phyloP scores from a whole-genome alignment of 23 red algal species.

The Pyropia haitanensis region DNA sequence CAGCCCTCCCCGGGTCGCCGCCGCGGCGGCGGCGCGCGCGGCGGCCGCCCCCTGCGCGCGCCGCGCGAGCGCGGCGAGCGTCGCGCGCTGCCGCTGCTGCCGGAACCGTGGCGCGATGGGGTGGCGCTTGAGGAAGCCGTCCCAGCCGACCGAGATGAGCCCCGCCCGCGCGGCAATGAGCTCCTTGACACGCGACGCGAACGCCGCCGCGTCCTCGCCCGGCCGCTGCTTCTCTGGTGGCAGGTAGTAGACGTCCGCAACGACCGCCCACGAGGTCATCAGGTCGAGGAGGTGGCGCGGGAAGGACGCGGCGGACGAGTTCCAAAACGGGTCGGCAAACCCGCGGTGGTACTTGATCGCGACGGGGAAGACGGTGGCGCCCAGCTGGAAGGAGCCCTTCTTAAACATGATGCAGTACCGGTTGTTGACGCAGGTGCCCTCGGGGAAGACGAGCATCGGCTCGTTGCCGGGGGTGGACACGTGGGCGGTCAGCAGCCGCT shows the following conservation, averaged over 20 bases:
- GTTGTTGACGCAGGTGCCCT: conserved; percentile 95
- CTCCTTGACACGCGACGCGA: conserved; percentile 74
- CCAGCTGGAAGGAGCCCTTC: conserved; percentile 91
- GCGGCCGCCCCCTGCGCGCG: conserved; percentile 10
- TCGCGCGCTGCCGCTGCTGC: conserved; percentile 64
- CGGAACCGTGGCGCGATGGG: conserved; percentile 77
- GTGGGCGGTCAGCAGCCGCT: conserved; percentile 67
- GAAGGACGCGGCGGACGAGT: conserved; percentile 59
- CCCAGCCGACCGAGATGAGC: conserved; percentile 77
- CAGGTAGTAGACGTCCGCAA: conserved; percentile 91
- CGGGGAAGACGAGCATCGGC: conserved; percentile 96
- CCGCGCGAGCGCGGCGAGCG: conserved; percentile 26
- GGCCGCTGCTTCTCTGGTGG: conserved; percentile 38
- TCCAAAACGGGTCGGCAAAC: conserved; percentile 91
- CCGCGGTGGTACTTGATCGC: conserved; percentile 78
- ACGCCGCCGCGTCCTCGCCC: conserved; percentile 50
- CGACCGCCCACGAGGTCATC: conserved; percentile 96
- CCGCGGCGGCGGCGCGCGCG: too few relatives aligned
- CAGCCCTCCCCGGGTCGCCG: too few relatives aligned
- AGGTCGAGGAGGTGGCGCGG: conserved; percentile 70
- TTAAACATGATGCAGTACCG: conserved; percentile 99
- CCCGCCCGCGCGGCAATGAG: conserved; percentile 60
- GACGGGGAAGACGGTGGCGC: conserved; percentile 74
- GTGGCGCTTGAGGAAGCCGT: conserved; percentile 96
- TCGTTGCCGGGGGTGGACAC: conserved; percentile 53